Base-by-base conservation (phyloP, 148 eudicot species). In the Drosera capensis region DNA sequence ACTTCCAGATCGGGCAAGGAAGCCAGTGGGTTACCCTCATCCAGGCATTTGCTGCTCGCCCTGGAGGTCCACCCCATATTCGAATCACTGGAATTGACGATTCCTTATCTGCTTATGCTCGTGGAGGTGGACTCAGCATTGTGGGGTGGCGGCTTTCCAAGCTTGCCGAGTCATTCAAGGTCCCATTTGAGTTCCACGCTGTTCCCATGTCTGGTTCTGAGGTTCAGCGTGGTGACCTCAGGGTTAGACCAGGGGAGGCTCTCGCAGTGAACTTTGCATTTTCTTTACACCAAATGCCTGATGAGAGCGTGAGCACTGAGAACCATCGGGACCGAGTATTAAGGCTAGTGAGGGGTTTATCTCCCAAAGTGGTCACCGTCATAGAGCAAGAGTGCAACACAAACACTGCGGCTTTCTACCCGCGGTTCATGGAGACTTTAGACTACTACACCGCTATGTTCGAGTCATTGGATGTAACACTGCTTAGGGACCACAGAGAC, bases 381-480 rank as follows among this genome's bases (percentile, higher is more conserved):
- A 80, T 78, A 19, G 86, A 78, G 59, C 75, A 74, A 60, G 86
- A 78, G 37, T 78, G 75, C 11, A 68, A 78, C 54, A 71, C 80
- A 7, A 78, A 78, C 64, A 49, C 78, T 0, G 68, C 80, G 14
- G 45, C 75, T 2, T 78, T 78, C 65, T 52, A 68, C 45, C 86
- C 80, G 0, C 66, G 80, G 2, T 78, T 78, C 49, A 47, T 59
- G 0, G 85, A 78, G 63, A 59, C 85, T 2, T 38, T 78, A 23
- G 67, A 78, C 16, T 71, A 78, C 39, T 78, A 73, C n/a, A 54
- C 52, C 1, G 85, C 85, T 3, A 71, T 78, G 74, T 78, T 78
- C 31, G 80, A 78, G 38, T 78, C 85, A 11, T 67, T 78, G 47
- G 85, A 78, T 14, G 74, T 56, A 46, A 74, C 74, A 1, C 67